Evolutionary conservation across 768 basidiomycete genomes (phyloP).

Genomic region (Podaxis sp.): DNA sequence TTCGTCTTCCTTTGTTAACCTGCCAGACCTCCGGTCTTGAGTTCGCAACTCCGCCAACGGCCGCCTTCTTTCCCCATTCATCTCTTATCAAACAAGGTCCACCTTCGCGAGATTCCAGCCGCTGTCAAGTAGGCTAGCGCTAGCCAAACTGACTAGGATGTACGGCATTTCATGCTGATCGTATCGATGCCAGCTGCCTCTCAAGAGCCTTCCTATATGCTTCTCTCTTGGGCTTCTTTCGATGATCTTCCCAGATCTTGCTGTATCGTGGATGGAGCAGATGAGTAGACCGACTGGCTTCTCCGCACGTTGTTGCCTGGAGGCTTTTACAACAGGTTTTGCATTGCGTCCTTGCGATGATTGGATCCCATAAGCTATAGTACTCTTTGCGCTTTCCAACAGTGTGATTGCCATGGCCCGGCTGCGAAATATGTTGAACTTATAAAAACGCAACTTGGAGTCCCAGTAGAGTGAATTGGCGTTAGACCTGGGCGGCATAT

Average conservation of each 20-base stretch:
- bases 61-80: slow-evolving; percentile 6
- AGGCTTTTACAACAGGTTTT: neutral
- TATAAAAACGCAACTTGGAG: slow-evolving; percentile 70
- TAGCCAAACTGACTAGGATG: neutral
- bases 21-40: neutral
- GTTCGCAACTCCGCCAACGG: neutral
- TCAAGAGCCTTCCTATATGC: neutral
- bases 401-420: neutral
- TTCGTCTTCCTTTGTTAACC: neutral
- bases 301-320: neutral
- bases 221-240: neutral
- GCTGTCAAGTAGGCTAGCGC: neutral
- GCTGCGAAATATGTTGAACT: slow-evolving; percentile 70
- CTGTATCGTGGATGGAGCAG: neutral
- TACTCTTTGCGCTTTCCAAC: neutral
- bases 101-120: slow-evolving; percentile 2
- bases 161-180: neutral
- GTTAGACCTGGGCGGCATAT: slow-evolving; percentile 75
- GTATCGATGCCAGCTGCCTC: neutral
- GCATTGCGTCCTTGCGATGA: neutral
- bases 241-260: neutral
- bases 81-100: slow-evolving; percentile 7
- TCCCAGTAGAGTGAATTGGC: slow-evolving; percentile 88
- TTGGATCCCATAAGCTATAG: slow-evolving; percentile 11
- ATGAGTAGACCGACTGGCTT: neutral